Percentiles rank a stretch among this genome's conserved stretches.
phyloP scores from a whole-genome alignment of 2,329 filamentous ascomycete species.

The Zalaria obscura region DNA sequence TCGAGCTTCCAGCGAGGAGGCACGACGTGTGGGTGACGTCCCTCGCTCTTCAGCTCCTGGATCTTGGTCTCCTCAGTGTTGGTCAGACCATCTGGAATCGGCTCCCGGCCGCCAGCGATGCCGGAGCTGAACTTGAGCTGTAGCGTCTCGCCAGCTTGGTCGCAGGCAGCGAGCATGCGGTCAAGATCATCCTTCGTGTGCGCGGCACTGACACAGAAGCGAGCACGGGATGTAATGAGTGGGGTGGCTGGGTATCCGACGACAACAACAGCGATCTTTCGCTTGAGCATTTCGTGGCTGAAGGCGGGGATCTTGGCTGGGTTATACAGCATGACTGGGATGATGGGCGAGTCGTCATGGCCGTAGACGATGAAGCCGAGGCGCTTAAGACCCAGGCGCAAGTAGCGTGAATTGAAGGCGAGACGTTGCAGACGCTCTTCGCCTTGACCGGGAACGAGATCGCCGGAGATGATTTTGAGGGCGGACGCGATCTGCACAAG shows the following conservation, averaged over 20 bases:
- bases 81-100: constrained; percentile 56
- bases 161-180: constrained; percentile 72
- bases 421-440: constrained; percentile 91
- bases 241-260: constrained; percentile 96
- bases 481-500: constrained; percentile 82
- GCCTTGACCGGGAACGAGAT: constrained; percentile 77
- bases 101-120: constrained; percentile 73
- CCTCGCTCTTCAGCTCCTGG: constrained; percentile 36
- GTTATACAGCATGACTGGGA: constrained; percentile 88
- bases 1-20: constrained; percentile 69
- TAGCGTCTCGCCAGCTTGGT: constrained; percentile 81
- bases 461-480: constrained; percentile 77
- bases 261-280: constrained; percentile 94
- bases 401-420: constrained; percentile 95
- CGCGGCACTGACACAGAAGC: constrained; percentile 89
- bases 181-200: constrained; percentile 99
- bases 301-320: constrained; percentile 99
- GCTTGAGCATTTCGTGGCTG: constrained; percentile 94
- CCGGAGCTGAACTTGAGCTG: constrained; percentile 97
- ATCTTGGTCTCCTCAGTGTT: constrained; percentile 58
- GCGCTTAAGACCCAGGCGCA: constrained; percentile 92
- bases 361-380: constrained; percentile 94
- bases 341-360: constrained; percentile 94
- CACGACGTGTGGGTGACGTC: constrained; percentile 32
- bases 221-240: constrained; percentile 82